phyloP scores from a whole-genome alignment of 768 basidiomycete genomes.

The Pholiota conissans region DNA sequence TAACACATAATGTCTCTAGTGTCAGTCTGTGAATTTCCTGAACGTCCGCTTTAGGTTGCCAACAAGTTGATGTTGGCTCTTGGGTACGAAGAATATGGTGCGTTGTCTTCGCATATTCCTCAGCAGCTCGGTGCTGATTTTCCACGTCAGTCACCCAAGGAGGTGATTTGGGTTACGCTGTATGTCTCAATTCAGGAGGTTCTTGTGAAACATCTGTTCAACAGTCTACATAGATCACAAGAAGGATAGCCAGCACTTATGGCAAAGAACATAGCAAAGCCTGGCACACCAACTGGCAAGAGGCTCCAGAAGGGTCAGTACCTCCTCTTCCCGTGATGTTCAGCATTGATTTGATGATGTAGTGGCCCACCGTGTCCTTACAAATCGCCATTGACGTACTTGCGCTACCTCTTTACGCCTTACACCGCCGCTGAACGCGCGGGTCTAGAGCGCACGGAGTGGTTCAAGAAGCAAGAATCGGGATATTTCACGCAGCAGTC shows the following conservation, averaged over 20 bases:
- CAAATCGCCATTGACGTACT: too few relatives aligned
- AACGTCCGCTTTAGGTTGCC: slow-evolving; percentile 30
- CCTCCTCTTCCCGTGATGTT: too few relatives aligned
- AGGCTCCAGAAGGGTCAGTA: slow-evolving; percentile 34
- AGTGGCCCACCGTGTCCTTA: too few relatives aligned
- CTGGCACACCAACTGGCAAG: slow-evolving; percentile 45
- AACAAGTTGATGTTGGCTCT: slow-evolving; percentile 51
- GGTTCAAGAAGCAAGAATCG: slow-evolving; percentile 27
- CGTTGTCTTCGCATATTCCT: not conserved
- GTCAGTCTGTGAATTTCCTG: not conserved
- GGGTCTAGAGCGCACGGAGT: slow-evolving; percentile 27
- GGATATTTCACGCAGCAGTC: slow-evolving; percentile 44
- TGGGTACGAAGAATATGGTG: slow-evolving; percentile 52
- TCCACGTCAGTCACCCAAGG: slow-evolving; percentile 39
- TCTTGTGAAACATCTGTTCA: slow-evolving; percentile 4
- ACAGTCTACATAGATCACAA: slow-evolving; percentile 22
- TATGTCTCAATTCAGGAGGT: slow-evolving; percentile 18
- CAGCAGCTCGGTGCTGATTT: not conserved
- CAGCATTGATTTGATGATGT: not conserved
- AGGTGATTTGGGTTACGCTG: slow-evolving; percentile 46
- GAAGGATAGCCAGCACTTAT: slow-evolving; percentile 26
- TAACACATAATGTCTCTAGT: not conserved
- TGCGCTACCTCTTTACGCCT: too few relatives aligned
- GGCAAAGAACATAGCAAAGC: slow-evolving; percentile 43
- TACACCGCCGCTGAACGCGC: slow-evolving; percentile 30